Evolutionary conservation across 805 yeast species (phyloP).

Genomic region (Suhomyces sp.): DNA sequence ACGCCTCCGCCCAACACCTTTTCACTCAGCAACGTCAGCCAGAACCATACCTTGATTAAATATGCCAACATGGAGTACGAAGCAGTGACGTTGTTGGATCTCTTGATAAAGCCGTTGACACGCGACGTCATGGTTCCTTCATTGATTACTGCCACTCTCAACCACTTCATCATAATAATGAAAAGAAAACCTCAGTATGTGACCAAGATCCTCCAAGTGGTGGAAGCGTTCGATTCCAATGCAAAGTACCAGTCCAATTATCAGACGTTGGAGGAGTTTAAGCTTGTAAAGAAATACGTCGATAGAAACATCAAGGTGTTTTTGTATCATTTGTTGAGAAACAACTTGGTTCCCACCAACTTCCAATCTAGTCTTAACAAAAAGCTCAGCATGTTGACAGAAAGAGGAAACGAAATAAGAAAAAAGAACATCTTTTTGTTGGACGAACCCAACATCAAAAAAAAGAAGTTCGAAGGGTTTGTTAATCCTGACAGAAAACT

Average conservation of each 20-base stretch:
- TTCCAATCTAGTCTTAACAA: conserved; percentile 25
- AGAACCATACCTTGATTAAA: conserved; percentile 65
- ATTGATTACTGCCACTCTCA: conserved; percentile 63
- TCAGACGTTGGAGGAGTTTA: conserved; percentile 43
- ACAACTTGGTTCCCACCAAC: conserved; percentile 34
- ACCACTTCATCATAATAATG: conserved; percentile 60
- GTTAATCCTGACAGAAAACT: conserved; percentile 28
- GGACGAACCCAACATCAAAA: conserved; percentile 30
- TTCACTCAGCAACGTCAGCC: conserved; percentile 49
- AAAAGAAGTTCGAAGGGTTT: conserved; percentile 43
- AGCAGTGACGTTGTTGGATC: conserved; percentile 62
- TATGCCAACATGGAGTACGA: conserved; percentile 60
- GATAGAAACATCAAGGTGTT: conserved; percentile 55
- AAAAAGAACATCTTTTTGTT: conserved; percentile 35
- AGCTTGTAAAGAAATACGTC: conserved; percentile 57
- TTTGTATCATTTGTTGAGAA: conserved; percentile 36
- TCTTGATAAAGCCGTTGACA: conserved; percentile 53
- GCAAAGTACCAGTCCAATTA: conserved; percentile 52
- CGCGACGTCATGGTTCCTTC: conserved; percentile 55
- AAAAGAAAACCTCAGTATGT: conserved; percentile 63
- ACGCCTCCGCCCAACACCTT: conserved; percentile 25
- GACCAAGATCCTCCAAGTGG: conserved; percentile 52
- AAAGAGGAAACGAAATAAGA: conserved; percentile 40
- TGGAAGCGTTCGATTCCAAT: conserved; percentile 60
- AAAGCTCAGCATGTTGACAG: conserved; percentile 27